phyloP scores from a whole-genome alignment of 176 grass and related monocot species.

The Musa beccarii region DNA sequence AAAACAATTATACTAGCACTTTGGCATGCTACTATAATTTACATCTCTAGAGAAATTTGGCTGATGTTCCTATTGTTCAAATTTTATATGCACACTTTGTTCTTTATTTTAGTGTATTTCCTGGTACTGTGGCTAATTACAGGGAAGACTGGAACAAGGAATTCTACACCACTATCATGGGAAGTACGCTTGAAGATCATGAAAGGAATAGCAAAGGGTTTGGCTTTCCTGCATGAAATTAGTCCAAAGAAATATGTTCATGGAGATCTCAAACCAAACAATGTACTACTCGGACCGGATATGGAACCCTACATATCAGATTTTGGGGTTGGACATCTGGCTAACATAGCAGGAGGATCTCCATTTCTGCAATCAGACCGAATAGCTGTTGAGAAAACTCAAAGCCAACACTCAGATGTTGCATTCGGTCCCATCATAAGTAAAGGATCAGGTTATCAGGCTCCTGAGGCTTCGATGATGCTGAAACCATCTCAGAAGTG shows the following conservation, averaged over 20 bases:
- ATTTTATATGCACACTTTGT: slow-evolving; percentile 4
- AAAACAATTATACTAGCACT: background rate
- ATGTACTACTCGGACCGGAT: slow-evolving; percentile 60
- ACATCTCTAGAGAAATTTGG: too few species aligned
- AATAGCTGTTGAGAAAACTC: slow-evolving; percentile 38
- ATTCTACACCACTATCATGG: slow-evolving; percentile 57
- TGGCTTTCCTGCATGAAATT: slow-evolving; percentile 80
- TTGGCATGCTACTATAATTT: background rate
- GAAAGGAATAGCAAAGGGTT: slow-evolving; percentile 70
- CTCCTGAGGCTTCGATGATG: slow-evolving; percentile 71
- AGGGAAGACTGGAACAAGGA: slow-evolving; percentile 60
- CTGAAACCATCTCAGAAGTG: slow-evolving; percentile 93
- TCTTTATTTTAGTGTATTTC: slow-evolving; percentile 7
- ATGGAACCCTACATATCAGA: slow-evolving; percentile 77
- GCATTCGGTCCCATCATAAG: slow-evolving; percentile 45
- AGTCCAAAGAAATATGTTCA: slow-evolving; percentile 95
- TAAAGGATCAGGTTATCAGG: slow-evolving; percentile 72
- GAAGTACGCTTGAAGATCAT: slow-evolving; percentile 66
- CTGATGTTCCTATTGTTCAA: too few species aligned
- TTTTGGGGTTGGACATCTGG: slow-evolving; percentile 80
- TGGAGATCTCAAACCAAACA: slow-evolving; percentile 83
- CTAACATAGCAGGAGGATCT: slow-evolving; percentile 81
- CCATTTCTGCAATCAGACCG: slow-evolving; percentile 46
- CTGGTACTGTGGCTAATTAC: slow-evolving; percentile 19
- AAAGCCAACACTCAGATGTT: slow-evolving; percentile 51